Evolutionary conservation across 73 alveolate species (phyloP), one percentile per base, ranked within the genome.

Genomic region (Paramecium biaurelia): DNA sequence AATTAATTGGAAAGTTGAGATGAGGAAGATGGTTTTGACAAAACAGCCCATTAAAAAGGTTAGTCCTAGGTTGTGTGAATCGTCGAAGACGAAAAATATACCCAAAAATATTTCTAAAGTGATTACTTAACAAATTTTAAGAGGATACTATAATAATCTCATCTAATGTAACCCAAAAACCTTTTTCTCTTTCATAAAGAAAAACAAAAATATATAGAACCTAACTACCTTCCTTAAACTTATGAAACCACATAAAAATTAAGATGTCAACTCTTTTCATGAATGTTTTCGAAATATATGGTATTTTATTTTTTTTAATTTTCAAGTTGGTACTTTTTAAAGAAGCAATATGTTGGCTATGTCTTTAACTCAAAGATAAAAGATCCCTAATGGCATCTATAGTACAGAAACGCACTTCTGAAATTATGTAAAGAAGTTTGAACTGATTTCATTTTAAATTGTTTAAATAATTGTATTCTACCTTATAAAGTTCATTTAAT

Each of bases 21-120:
- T 63, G 84, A 63, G 84, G 28, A 63, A 32, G 45, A 63, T 23
- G 84, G 41, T 26, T 63, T 32, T 63, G 84, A 63, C 84, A 63
- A 63, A 63, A 63, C 84, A 15, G 84, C 84, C 84, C 21, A 63
- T 63, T 5, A 63, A 32, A 63, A 63, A 63, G 84, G 18, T 49
- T n/a, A 14, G 47, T 32, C 84, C 84, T 30, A 26, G 84, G 3
- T 34, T 63, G 12, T 26, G 84, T 12, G 15, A 63, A 2, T 63
- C 84, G 3, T 23, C 45, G 1, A 63, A 63, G 47, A 26, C 84
- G 10, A 63, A 63, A 63, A 63, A 63, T 41, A 63, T 63, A 63
- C 84, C 84, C 0, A 63, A 63, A 63, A 63, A 63, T 7, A 32
- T 63, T 63, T 63, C 84, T 30, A 63, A 63, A 26, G 84, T 63